Evolutionary conservation across 208 protist genomes (phyloP).

Genomic region (Crithidia sp.): DNA sequence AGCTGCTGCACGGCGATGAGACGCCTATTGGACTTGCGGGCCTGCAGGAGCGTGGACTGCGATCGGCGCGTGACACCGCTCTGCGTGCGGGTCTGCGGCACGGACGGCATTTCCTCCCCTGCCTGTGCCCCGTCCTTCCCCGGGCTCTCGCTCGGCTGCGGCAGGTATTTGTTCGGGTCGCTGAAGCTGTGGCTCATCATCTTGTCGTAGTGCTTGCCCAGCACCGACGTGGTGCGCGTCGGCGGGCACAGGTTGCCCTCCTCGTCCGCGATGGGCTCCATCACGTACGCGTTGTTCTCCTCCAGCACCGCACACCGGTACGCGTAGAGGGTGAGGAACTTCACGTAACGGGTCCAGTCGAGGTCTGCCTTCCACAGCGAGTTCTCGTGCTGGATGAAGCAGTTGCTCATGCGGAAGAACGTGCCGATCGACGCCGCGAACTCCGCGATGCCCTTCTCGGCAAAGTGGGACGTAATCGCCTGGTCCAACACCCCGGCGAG

Average conservation of each 20-base stretch:
- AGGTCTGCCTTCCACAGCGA: slow-evolving; percentile 38
- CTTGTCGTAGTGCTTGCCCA: slow-evolving; percentile 70
- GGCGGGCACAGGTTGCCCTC: slow-evolving; percentile 49
- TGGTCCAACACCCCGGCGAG: slow-evolving; percentile 73
- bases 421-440: slow-evolving; percentile 47
- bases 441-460: slow-evolving; percentile 48
- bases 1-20: slow-evolving; percentile 36
- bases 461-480: slow-evolving; percentile 82
- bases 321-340: slow-evolving; percentile 86
- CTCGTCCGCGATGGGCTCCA: slow-evolving; percentile 51
- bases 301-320: slow-evolving; percentile 46
- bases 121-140: neutral
- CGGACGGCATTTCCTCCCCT: neutral
- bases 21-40: slow-evolving; percentile 33
- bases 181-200: slow-evolving; percentile 44
- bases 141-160: slow-evolving; percentile 29
- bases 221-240: slow-evolving; percentile 42
- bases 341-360: slow-evolving; percentile 84
- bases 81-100: slow-evolving; percentile 2
- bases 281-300: slow-evolving; percentile 31
- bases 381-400: slow-evolving; percentile 56
- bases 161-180: slow-evolving; percentile 45
- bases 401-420: slow-evolving; percentile 62
- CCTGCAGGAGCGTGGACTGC: slow-evolving; percentile 17
- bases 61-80: slow-evolving; percentile 20